phyloP scores from a whole-genome alignment of 106 monocot genomes.

The Xerophyta viscosa region DNA sequence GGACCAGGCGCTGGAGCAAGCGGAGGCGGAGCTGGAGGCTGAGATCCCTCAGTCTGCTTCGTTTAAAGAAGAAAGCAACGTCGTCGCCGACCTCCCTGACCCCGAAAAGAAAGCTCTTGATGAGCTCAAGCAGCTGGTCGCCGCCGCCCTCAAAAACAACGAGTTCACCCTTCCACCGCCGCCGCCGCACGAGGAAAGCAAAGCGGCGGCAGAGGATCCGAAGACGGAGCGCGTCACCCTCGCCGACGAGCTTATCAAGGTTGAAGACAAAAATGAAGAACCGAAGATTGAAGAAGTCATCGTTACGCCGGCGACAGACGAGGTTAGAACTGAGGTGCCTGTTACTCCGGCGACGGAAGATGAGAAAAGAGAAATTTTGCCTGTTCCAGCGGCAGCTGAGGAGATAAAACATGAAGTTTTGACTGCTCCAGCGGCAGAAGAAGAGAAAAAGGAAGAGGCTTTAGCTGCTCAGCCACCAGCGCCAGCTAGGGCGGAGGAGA shows the following conservation, averaged over 20 bases:
- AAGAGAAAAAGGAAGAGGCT: neutral
- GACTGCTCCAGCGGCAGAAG: neutral
- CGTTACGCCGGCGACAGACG: neutral
- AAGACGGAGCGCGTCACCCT: neutral
- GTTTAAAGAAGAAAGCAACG: conserved; percentile 68
- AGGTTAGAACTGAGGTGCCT: neutral
- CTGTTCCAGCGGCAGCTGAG: too few species aligned
- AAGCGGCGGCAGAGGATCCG: neutral
- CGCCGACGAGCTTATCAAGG: neutral
- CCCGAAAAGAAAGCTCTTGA: conserved; percentile 61
- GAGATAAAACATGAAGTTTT: neutral
- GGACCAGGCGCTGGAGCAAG: conserved; percentile 1
- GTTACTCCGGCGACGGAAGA: neutral
- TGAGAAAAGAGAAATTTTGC: too few species aligned
- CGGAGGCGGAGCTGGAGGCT: conserved; percentile 4
- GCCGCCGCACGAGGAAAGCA: conserved; percentile 9
- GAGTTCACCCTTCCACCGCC: conserved; percentile 40
- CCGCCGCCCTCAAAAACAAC: conserved; percentile 27
- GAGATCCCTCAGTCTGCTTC: conserved; percentile 20
- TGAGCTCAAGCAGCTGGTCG: conserved; percentile 45
- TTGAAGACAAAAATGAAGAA: neutral
- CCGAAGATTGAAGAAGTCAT: neutral
- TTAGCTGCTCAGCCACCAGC: conserved; percentile 11
- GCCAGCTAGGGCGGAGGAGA: too few species aligned
- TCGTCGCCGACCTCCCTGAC: conserved; percentile 39